Base-by-base conservation (phyloP, 306 rosid genomes). In the Begonia fuchsioides region DNA sequence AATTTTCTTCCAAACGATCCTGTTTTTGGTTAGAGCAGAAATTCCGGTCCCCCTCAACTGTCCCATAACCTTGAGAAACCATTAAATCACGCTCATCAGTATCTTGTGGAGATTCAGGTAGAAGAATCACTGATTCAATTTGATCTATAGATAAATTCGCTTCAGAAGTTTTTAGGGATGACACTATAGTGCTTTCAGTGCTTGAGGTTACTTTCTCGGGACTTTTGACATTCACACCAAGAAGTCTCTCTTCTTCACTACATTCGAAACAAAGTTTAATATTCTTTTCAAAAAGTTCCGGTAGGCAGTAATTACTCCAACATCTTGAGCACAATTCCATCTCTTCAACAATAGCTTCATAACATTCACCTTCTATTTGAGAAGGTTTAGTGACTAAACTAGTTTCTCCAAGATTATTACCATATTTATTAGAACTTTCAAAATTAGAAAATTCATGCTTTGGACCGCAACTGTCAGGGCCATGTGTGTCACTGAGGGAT, bases 211-310 rank as follows among this genome's bases (percentile, higher is more conserved):
- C 52, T 55, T 79, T 56, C 53, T 70, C 72, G 5, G 60, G 65
- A 48, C 68, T 58, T 43, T 45, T 47, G 46, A 55, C 58, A 39
- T 65, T 47, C 47, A 55, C 56, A 39, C 66, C 68, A 59, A 66
- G 63, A 49, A 51, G 58, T 56, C 58, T 49, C 49, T 55, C 72
- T 70, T 74, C 63, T 60, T 62, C 62, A 60, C 67, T 59, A 64
- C 94, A 83, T 48, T 74, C 77, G 53, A 66, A 73, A 61, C 94
- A 83, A 63, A 77, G 67, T 53, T 18, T 51, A 43, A 35, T 19
- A 16, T 60, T 55, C 53, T 46, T 58, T 59, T 74, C 83, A 62
- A 44, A 53, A 53, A 46, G 59, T 62, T 48, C 71, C 44, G 57
- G 35, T 19, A 59, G 55, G 61, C 51, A 57, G 57, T 65, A 80